phyloP scores from a whole-genome alignment of 148 eudicot genomes.

The Tetragonia tetragonoides region DNA sequence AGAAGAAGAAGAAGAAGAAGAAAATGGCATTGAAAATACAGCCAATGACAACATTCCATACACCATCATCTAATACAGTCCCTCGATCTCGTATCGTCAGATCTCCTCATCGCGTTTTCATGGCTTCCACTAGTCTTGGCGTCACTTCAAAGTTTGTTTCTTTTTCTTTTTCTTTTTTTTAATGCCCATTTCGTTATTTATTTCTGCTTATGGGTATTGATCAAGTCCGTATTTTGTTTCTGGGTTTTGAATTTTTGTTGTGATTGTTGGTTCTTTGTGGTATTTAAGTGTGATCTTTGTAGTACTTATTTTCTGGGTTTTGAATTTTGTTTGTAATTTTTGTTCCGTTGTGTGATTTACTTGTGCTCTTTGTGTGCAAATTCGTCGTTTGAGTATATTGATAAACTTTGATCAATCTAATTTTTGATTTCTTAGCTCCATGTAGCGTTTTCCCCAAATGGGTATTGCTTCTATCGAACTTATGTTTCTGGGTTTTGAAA shows the following conservation, averaged over 20 bases:
- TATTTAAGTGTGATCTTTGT: background rate
- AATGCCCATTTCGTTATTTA: background rate
- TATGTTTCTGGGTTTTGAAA: conserved; percentile 4
- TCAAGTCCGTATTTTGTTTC: background rate
- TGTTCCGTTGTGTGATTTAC: background rate
- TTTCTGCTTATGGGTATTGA: conserved; percentile 4
- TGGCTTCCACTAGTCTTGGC: conserved; percentile 33
- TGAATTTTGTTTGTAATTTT: background rate
- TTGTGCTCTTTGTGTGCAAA: background rate
- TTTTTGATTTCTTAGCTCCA: background rate
- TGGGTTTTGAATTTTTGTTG: background rate
- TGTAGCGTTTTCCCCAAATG: background rate
- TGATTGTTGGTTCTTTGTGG: background rate
- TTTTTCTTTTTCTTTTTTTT: background rate
- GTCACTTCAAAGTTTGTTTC: conserved; percentile 29
- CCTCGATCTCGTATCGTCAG: conserved; percentile 29
- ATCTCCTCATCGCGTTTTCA: conserved; percentile 32
- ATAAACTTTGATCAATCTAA: background rate
- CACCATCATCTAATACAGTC: background rate
- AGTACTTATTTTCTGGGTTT: background rate
- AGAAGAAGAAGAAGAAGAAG: background rate
- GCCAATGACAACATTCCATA: conserved; percentile 18
- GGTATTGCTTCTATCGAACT: conserved; percentile 7
- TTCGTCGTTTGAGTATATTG: background rate
- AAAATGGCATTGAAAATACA: conserved; percentile 38